A percentile compares a stretch with the other conserved stretches of the same genome.
Conservation (phyloP, 306 rosid genomes). For the Vigna radiata region DNA sequence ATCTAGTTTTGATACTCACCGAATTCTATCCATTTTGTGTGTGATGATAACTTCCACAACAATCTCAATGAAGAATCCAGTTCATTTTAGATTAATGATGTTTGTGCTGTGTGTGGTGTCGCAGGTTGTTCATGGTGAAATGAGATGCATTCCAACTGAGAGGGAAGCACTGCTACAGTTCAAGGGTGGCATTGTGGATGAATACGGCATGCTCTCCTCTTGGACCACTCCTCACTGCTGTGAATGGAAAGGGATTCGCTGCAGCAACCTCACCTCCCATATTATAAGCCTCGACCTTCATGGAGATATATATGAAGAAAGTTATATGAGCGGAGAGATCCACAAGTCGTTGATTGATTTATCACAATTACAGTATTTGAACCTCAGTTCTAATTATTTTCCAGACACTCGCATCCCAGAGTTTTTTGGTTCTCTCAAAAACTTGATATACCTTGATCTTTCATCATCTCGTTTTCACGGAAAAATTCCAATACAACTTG, state of each 20-base stretch:
- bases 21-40: no score
- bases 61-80: no score
- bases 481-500: not conserved
- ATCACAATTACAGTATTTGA: no score
- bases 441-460: constrained; percentile 5
- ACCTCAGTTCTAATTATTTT: no score
- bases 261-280: constrained; percentile 24
- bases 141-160: not conserved
- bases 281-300: not conserved
- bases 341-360: no score
- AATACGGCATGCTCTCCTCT: constrained; percentile 9
- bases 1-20: no score
- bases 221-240: constrained; percentile 41
- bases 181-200: constrained; percentile 3
- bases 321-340: no score
- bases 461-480: not conserved
- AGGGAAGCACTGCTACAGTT: constrained; percentile 33
- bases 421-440: no score
- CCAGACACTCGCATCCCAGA: no score
- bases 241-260: constrained; percentile 33
- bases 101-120: not conserved
- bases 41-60: no score
- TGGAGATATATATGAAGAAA: no score
- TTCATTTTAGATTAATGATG: not conserved
- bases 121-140: not conserved